phyloP scores from a whole-genome alignment of 2,329 filamentous ascomycete genomes.

The Penicillium sclerotiorum region DNA sequence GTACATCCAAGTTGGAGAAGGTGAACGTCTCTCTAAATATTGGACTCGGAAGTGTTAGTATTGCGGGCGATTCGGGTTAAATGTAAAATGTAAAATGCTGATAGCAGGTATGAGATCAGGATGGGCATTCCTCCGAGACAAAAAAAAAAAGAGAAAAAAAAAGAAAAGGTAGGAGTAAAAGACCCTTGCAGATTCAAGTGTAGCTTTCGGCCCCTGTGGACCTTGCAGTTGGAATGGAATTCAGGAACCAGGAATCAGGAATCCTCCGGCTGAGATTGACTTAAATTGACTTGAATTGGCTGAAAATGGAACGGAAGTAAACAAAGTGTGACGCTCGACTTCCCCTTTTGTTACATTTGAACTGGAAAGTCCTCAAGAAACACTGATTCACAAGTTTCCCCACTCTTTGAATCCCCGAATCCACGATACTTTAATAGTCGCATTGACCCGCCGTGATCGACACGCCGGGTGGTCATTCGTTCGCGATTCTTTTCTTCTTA shows the following conservation, averaged over 20 bases:
- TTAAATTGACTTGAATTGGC: too few relatives aligned
- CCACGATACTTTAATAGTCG: slow-evolving; percentile 21
- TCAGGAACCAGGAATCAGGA: slow-evolving; percentile 1
- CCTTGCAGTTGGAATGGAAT: not conserved
- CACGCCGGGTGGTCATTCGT: slow-evolving; percentile 18
- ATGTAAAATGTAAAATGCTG: too few relatives aligned
- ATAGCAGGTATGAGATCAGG: not conserved
- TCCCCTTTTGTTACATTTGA: slow-evolving; percentile 14
- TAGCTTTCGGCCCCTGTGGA: too few relatives aligned
- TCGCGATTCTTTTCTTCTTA: slow-evolving; percentile 12
- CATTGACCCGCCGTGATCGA: slow-evolving; percentile 16
- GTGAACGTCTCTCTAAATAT: too few relatives aligned
- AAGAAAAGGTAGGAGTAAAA: too few relatives aligned
- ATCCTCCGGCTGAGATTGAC: too few relatives aligned
- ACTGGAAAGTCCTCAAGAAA: too few relatives aligned
- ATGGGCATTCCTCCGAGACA: slow-evolving; percentile 4
- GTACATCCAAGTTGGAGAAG: too few relatives aligned
- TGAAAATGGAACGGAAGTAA: not conserved
- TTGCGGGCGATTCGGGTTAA: too few relatives aligned
- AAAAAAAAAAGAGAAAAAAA: not conserved
- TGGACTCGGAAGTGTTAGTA: too few relatives aligned
- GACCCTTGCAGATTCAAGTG: slow-evolving; percentile 8
- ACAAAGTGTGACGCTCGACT: slow-evolving; percentile 6
- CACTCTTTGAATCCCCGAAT: slow-evolving; percentile 9
- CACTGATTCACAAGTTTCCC: slow-evolving; percentile 2